Conservation (phyloP, 73 alveolate genomes). For the Paraurostyla sp. region DNA sequence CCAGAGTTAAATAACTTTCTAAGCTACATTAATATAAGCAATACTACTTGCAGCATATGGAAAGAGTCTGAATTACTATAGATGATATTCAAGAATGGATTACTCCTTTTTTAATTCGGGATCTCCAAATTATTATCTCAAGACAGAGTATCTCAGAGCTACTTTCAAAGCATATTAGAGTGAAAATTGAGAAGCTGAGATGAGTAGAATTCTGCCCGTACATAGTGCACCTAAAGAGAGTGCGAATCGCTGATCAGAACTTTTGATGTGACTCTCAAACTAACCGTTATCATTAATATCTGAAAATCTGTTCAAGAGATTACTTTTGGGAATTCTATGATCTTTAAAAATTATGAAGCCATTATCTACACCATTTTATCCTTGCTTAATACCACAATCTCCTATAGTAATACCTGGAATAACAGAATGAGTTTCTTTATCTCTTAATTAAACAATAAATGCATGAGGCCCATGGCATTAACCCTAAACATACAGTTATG, state of each 20-base stretch:
- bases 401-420: constrained; percentile 27
- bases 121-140: constrained; percentile 64
- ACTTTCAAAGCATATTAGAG: constrained; percentile 1
- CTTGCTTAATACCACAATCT: constrained; percentile 57
- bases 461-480: constrained; percentile 85
- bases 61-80: constrained; percentile 48
- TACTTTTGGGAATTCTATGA: constrained; percentile 42
- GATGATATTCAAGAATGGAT: constrained; percentile 53
- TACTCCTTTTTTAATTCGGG: constrained; percentile 63
- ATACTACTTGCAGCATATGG: constrained; percentile 42
- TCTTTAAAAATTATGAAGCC: constrained; percentile 49
- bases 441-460: constrained; percentile 84
- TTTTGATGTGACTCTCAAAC: constrained; percentile 20
- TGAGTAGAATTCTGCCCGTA: constrained; percentile 43
- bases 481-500: constrained; percentile 63
- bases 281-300: constrained; percentile 71
- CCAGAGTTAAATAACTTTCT: background rate
- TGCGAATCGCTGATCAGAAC: constrained; percentile 48
- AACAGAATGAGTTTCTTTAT: constrained; percentile 52
- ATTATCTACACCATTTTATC: constrained; percentile 42
- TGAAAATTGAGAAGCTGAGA: background rate
- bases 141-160: constrained; percentile 72
- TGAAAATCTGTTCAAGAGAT: constrained; percentile 67
- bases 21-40: background rate
- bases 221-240: constrained; percentile 41